phyloP scores from a whole-genome alignment of 176 grass and related monocot species.

The Zea mays region Zm-B73-REFERENCE-NAM-5.0 NC_050104.1:34486001-34486500 shows the following conservation, averaged over 20 bases:
- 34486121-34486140: conserved; percentile 68
- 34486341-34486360: conserved; percentile 55
- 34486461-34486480: not conserved
- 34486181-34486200: conserved; percentile 61
- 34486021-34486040: conserved; percentile 84
- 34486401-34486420: conserved; percentile 49
- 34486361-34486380: conserved; percentile 26
- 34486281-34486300: conserved; percentile 56
- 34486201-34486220: conserved; percentile 49
- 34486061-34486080: conserved; percentile 80
- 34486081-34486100: conserved; percentile 88
- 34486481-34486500: not conserved
- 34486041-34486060: conserved; percentile 60
- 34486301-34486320: conserved; percentile 72
- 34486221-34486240: conserved; percentile 67
- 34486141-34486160: conserved; percentile 77
- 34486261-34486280: conserved; percentile 81
- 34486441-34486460: conserved; percentile 19
- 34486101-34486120: conserved; percentile 93
- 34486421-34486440: conserved; percentile 20
- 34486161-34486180: conserved; percentile 78
- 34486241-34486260: conserved; percentile 75
- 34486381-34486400: conserved; percentile 22
- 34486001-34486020: conserved; percentile 52
- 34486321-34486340: conserved; percentile 64